Evolutionary conservation across 2,329 filamentous ascomycete species (phyloP), one percentile per base, ranked within the genome.

Genomic region (Lecanoromycetidae sp.): DNA sequence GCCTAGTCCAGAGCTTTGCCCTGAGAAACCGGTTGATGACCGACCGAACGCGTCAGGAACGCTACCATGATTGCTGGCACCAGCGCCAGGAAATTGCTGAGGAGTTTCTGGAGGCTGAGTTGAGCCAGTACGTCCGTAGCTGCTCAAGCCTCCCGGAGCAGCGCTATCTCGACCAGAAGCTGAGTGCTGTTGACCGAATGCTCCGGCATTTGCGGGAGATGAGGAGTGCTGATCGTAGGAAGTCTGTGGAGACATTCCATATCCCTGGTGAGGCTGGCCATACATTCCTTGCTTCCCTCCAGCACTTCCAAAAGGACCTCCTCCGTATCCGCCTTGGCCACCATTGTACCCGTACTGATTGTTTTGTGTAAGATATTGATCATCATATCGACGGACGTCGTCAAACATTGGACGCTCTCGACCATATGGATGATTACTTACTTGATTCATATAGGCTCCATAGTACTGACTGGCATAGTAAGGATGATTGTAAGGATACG

Each of bases 381-480:
- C 67, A 46, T 71, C 68, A 53, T 70, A 71, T 34, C 68, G 61
- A 54, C 68, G 66, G 49, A 62, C 67, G 60, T 71, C 68, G 56
- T 71, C 68, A 55, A 67, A 71, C 64, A 70, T 69, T 4, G 68
- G 68, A 47, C 69, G 67, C 51, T 67, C 70, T 15, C 67, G 61
- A 56, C 68, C 66, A 57, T 70, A 70, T 51, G 68, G 64, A 51
- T 67, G 59, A 41, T 54, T 61, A 41, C 59, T 63, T 63, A 69
- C 67, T 57, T 71, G 66, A 60, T 75, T 76, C 67, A 79, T 74
- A 64, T 82, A 82, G 44, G 73, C 64, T 34, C 54, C 68, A 54
- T 80, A 80, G 58, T 80, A 79, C 34, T 77, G 76, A 61, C 71
- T 76, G 52, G 69, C 68, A 63, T 77, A 79, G 62, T 75, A 76